phyloP scores from a whole-genome alignment of 2,329 filamentous ascomycete genomes.

The Orbilia brochopaga region DNA sequence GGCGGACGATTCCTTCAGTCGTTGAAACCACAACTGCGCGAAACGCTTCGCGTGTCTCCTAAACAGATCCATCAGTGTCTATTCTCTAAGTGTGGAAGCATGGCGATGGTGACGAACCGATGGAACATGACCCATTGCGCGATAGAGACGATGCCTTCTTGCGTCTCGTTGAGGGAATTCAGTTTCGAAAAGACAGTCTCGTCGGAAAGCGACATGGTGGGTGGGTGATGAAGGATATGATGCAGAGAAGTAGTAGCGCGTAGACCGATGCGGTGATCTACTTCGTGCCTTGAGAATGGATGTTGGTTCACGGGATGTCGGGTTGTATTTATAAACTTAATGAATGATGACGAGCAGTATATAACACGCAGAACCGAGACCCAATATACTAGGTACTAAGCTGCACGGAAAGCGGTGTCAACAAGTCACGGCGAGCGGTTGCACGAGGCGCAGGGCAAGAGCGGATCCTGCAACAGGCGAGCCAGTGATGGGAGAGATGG shows the following conservation, averaged over 20 bases:
- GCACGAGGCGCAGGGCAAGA: background rate
- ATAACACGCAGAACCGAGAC: no score
- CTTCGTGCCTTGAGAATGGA: background rate
- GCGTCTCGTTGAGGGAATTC: conserved; percentile 92
- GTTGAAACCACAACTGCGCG: conserved; percentile 87
- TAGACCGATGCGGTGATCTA: background rate
- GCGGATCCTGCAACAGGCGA: conserved; percentile 10
- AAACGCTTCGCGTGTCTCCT: conserved; percentile 93
- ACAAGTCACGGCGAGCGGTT: conserved; percentile 20
- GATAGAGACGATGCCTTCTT: conserved; percentile 94
- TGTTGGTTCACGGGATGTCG: background rate
- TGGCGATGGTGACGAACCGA: conserved; percentile 67
- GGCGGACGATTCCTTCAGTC: conserved; percentile 83
- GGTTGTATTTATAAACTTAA: no score
- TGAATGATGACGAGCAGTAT: background rate
- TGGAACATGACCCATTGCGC: conserved; percentile 99
- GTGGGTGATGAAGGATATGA: background rate
- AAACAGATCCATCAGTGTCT: background rate
- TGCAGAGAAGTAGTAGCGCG: background rate
- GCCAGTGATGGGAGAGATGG: background rate
- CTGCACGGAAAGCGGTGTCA: conserved; percentile 5
- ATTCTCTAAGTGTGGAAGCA: background rate
- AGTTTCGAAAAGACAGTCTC: conserved; percentile 95
- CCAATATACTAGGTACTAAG: no score
- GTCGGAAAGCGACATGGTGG: conserved; percentile 87